A percentile compares a stretch with the other conserved stretches of the same genome.
These are phyloP conservation scores for Aaosphaeria pasadenensis DNA, from an alignment of 2,329 filamentous ascomycete genomes.

Conservation along the genomic window DNA sequence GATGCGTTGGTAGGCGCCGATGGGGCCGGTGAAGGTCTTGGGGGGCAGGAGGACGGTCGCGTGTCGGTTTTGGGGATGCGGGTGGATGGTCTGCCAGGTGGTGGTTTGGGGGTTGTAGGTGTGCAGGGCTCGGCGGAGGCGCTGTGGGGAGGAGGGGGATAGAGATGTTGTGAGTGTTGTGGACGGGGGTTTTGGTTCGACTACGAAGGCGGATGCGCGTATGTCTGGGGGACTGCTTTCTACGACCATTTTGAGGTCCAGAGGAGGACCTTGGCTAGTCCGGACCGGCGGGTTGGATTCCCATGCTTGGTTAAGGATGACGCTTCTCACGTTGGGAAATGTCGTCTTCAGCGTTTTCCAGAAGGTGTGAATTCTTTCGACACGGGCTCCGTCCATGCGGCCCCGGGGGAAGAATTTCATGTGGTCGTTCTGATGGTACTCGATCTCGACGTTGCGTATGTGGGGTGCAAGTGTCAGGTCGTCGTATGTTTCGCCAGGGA, in stretches of 20 bases:
- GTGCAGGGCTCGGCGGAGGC: neutral
- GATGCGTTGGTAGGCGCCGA: neutral
- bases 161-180: too few species aligned
- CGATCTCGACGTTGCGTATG: neutral
- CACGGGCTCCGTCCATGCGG: too few species aligned
- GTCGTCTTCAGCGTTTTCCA: neutral
- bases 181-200: too few species aligned
- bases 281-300: neutral
- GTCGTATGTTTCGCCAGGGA: neutral
- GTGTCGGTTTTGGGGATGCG: too few species aligned
- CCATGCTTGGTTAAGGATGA: neutral
- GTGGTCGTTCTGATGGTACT: neutral
- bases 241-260: neutral
- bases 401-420: neutral
- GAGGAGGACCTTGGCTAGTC: too few species aligned
- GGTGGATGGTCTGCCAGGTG: too few species aligned
- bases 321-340: neutral
- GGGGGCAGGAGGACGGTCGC: neutral
- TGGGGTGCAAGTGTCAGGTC: neutral
- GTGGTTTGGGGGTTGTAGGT: too few species aligned
- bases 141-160: neutral
- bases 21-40: neutral
- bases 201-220: neutral
- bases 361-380: neutral
- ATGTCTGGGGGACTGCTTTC: neutral